Evolutionary conservation across 2,329 filamentous ascomycete genomes (phyloP), one percentile per base, ranked within the genome.

Genomic region (Clarireedia homoeocarpa): DNA sequence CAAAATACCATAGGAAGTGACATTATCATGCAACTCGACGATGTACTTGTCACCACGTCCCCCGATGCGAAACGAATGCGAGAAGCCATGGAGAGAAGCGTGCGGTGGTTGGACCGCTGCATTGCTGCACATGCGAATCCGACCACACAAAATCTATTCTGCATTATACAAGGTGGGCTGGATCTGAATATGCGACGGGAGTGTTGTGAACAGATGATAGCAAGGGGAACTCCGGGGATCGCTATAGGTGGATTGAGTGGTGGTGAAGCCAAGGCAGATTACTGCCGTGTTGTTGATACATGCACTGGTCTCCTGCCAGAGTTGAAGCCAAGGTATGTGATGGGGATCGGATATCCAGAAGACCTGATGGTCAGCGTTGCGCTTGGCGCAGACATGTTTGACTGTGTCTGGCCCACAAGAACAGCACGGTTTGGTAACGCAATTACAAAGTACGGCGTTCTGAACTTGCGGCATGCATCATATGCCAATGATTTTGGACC

Each of bases 1-100:
- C 94, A 99, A 71, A 97, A 99, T 72, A 92, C 87, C 54, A 99
- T 99, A 67, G 94, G 94, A 61, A 95, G 90, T 61, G 94, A 99
- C 73, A 97, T 99, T 65, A 96, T 97, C 63, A 99, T 99, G 95
- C 95, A 99, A 73, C 84, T 99, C 4, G 94, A 99, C 76, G 95
- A 99, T 71, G 95, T 99, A 14, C 87, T 99, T 51, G 92, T 91
- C 30, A 97, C 94, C 0, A 99, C 94, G 0, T 96, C 91, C 0
- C 92, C 92, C 0, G 94, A 99, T 71, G 77, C 82, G 55, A 85
- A 77, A 20, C 86, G 95, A 53, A 97, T 99, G 83, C 83, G 86
- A 59, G 90, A 96, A 72, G 94, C 94, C 50, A 97, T 96, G 91
- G 81, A 94, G 67, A 86, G 94, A 55, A 96, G 90, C 54, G 83